Evolutionary conservation across 2,329 filamentous ascomycete genomes (phyloP), one percentile per base, ranked within the genome.

Genomic region (Ophiostoma himal-ulmi): DNA sequence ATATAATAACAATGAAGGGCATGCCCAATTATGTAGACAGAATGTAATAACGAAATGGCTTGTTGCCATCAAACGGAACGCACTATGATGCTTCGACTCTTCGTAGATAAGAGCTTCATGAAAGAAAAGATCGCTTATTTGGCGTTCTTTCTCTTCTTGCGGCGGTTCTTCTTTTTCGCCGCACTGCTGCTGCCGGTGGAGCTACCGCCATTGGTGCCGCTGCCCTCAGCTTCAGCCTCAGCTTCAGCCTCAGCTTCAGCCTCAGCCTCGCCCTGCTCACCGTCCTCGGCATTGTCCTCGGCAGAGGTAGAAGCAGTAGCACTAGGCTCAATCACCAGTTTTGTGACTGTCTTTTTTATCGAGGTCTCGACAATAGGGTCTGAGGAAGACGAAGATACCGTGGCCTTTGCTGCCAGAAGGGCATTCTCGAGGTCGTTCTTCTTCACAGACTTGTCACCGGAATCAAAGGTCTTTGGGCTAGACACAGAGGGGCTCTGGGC

Each of bases 151-250:
- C 69, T 39, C 76, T 81, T 81, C 75, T 79, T 81, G 64, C 79
- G 75, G 39, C 78, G 76, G 70, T 78, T 80, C 73, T 80, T 80
- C 73, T 79, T 79, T 75, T 79, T 80, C 14, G 69, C 70, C 11
- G 72, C 75, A 22, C 71, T 70, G 1, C 71, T 70, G 52, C 20
- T 26, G 30, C 11, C 68, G 26, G 66, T 10, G n/a, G 22, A 26
- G 39, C 73, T 73, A 44, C 72, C 71, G 7, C 71, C 70, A 41
- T 36, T 57, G 14, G 20, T 60, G 20, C 41, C 34, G 30, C 17
- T 10, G 26, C 8, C 26, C 10, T 68, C 70, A 30, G 65, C 71
- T 7, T n/a, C 70, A 30, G 65, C 71, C 7, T n/a, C 54, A 2
- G 36, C 68, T 11, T 68, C 66, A n/a, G n/a, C 26, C 10, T 68